A percentile compares a stretch with the other conserved stretches of the same genome.
These are phyloP conservation scores for Colletotrichum tanaceti DNA, from an alignment of 2,329 filamentous ascomycete species.

Conservation along the genomic window DNA sequence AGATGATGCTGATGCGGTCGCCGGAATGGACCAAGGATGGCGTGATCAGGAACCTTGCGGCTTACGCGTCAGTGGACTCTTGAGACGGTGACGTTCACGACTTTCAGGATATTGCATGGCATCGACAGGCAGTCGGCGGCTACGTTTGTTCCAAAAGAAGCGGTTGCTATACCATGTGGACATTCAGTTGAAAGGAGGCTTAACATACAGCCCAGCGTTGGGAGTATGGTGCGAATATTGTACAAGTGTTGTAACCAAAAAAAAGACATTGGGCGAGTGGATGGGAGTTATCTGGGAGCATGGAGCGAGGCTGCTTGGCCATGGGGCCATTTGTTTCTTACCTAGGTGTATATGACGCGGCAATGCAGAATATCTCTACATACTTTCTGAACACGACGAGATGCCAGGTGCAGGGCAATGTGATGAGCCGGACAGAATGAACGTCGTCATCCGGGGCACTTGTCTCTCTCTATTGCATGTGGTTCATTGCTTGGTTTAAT, in stretches of 20 bases:
- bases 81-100: constrained; percentile 5
- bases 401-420: background rate
- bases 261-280: constrained; percentile 30
- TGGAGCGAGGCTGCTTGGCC: constrained; percentile 35
- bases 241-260: constrained; percentile 38
- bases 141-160: background rate
- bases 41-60: constrained; percentile 75
- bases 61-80: constrained; percentile 66
- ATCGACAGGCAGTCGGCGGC: constrained; percentile 10
- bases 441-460: background rate
- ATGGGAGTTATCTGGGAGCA: constrained; percentile 34
- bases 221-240: constrained; percentile 22
- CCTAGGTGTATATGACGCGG: constrained; percentile 39
- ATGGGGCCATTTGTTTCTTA: constrained; percentile 34
- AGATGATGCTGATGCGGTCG: constrained; percentile 73
- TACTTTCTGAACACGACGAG: background rate
- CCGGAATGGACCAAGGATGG: constrained; percentile 72
- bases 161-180: constrained; percentile 9
- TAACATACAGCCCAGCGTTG: constrained; percentile 3
- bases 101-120: constrained; percentile 23
- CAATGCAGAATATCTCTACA: constrained; percentile 39
- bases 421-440: background rate
- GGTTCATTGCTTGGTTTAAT: background rate
- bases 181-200: background rate
- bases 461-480: background rate